Conservation (phyloP, 768 basidiomycete genomes). For the Piloderma croceum region DNA sequence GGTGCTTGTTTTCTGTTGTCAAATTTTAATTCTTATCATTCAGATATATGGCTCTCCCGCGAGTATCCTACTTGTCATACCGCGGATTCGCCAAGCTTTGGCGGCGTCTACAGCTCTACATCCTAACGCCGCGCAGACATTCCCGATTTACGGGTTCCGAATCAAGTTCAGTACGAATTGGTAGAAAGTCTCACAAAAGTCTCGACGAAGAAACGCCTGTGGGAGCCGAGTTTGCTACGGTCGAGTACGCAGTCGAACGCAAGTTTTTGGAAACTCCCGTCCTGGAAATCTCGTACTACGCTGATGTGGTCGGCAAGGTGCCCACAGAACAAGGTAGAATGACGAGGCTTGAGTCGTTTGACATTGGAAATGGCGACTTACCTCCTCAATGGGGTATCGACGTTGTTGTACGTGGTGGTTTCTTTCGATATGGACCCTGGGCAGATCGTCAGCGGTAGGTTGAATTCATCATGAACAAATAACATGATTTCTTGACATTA, state of each 20-base stretch:
- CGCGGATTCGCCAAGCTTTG: slow-evolving; percentile 45
- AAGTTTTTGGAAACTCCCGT: slow-evolving; percentile 72
- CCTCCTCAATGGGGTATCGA: slow-evolving; percentile 95
- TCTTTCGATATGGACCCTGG: slow-evolving; percentile 90
- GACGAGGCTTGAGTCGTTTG: slow-evolving; percentile 48
- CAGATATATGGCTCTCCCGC: slow-evolving; percentile 23
- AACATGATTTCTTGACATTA: slow-evolving; percentile 3
- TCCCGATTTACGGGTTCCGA: neutral
- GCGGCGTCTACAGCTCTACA: slow-evolving; percentile 45
- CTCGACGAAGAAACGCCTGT: slow-evolving; percentile 41
- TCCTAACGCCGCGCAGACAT: slow-evolving; percentile 9
- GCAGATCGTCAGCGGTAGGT: slow-evolving; percentile 83
- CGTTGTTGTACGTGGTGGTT: slow-evolving; percentile 69
- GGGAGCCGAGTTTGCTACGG: slow-evolving; percentile 46
- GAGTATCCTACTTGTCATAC: slow-evolving; percentile 33
- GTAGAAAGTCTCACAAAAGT: neutral
- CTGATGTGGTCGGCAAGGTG: slow-evolving; percentile 77
- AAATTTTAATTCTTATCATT: neutral
- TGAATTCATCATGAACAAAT: neutral
- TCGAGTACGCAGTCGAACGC: slow-evolving; percentile 87
- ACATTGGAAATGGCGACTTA: slow-evolving; percentile 82
- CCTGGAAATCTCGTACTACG: slow-evolving; percentile 82
- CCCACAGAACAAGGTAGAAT: slow-evolving; percentile 38
- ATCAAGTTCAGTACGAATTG: neutral
- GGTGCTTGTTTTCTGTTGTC: neutral